Evolutionary conservation across 2,329 filamentous ascomycete genomes (phyloP).

Genomic region (Zasmidium citrigriseum): DNA sequence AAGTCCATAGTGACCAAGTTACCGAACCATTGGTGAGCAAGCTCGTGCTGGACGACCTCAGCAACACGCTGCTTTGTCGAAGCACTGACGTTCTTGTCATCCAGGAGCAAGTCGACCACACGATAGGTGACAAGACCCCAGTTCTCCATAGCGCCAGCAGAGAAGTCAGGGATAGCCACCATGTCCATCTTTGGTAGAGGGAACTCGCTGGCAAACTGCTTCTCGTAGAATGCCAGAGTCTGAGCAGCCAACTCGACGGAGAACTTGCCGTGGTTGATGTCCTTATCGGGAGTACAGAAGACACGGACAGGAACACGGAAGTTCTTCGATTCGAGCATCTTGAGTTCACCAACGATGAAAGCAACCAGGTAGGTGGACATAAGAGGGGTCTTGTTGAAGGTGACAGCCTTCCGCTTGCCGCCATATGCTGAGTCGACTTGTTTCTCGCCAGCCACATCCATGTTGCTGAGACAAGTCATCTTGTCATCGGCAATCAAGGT

Average conservation of each 20-base stretch:
- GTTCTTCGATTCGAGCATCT: slow-evolving; percentile 86
- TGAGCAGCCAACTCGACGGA: slow-evolving; percentile 85
- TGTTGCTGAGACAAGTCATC: slow-evolving; percentile 92
- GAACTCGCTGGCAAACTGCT: slow-evolving; percentile 85
- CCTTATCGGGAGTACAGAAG: slow-evolving; percentile 86
- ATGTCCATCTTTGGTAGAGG: slow-evolving; percentile 94
- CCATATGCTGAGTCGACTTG: slow-evolving; percentile 67
- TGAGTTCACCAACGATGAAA: slow-evolving; percentile 91
- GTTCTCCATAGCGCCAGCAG: slow-evolving; percentile 96
- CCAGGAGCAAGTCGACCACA: slow-evolving; percentile 84
- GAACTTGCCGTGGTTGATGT: slow-evolving; percentile 89
- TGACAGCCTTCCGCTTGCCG: slow-evolving; percentile 77
- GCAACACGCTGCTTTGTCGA: slow-evolving; percentile 89
- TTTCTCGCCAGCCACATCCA: slow-evolving; percentile 84
- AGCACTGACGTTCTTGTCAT: slow-evolving; percentile 88
- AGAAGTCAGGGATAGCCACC: slow-evolving; percentile 94
- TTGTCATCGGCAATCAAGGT: slow-evolving; percentile 88
- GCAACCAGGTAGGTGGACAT: slow-evolving; percentile 97
- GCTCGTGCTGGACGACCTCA: slow-evolving; percentile 93
- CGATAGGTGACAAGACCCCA: slow-evolving; percentile 96
- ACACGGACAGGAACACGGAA: slow-evolving; percentile 92
- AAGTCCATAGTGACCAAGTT: slow-evolving; percentile 98
- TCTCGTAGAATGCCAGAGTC: slow-evolving; percentile 92
- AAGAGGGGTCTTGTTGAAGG: slow-evolving; percentile 85
- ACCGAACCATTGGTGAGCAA: slow-evolving; percentile 98